Base-by-base conservation (phyloP, 1,284 basidiomycete species). In the Clitocybe nebularis region DNA sequence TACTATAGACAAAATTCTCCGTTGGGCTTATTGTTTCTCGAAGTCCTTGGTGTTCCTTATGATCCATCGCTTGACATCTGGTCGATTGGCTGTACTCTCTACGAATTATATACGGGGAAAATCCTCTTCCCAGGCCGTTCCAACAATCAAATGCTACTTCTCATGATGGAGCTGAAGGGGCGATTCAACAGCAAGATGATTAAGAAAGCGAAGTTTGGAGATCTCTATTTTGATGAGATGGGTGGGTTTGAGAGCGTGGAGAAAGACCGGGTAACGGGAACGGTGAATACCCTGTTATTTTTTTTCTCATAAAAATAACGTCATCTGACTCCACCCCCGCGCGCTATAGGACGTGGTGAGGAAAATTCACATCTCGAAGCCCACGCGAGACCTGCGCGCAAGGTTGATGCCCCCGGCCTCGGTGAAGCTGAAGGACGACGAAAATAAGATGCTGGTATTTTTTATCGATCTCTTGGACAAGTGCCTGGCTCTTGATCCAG, bases 101-200 rank as follows among this genome's bases (percentile, higher is more conserved):
- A 94, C 66, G 96, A 99, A 64, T 74, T 99, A 4, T 98, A 93
- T 66, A 99, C 95, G 2, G 96, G 96, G 63, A 97, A 97, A 70
- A 99, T 99, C 44, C 79, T 99, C 21, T 94, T 99, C 61, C 94
- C 96, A 0, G 96, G 95, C 9, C 81, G 92, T 22, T 91, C 88
- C 21, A 99, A 99, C 69, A 98, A 98, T 60, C 93, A 99, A 56
- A 98, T 99, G 95, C 72, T 99, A 9, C 74, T 93, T 47, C 80
- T 93, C 47, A 93, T 94, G 88, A 94, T 94, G 91, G 93, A 98
- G 64, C 74, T 96, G 30, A 93, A 92, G 61, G 95, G 96, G 23
- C 81, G 93, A 36, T 89, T 99, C 66, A 94, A 93, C 53, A 76
- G 81, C 53, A 93, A 94, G 65, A 84, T 93, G 79, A 86, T 98